A percentile compares a stretch with the other conserved stretches of the same genome.
Evolutionary conservation across 2,329 filamentous ascomycete genomes (phyloP).

Genomic region (Thyridium curvatum): DNA sequence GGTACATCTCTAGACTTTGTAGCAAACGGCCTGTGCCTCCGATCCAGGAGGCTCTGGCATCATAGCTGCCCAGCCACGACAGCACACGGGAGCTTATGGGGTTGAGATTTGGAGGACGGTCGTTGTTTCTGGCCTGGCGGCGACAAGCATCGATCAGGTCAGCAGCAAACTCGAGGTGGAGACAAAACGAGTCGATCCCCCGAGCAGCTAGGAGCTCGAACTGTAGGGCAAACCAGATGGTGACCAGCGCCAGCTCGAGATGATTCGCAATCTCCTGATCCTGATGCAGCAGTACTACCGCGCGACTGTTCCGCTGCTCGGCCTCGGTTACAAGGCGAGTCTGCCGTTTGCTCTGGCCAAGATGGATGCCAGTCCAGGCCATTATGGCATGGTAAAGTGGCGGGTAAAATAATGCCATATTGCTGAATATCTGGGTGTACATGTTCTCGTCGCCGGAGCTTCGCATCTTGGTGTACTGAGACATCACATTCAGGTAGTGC

Average conservation of each 20-base stretch:
- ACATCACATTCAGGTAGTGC: conserved; percentile 14
- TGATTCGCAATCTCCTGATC: conserved; percentile 10
- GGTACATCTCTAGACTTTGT: conserved; percentile 9
- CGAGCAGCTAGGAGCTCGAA: conserved; percentile 12
- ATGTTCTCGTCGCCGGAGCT: conserved; percentile 11
- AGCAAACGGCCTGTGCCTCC: conserved; percentile 10
- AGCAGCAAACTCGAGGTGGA: conserved; percentile 10
- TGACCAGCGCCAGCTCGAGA: conserved; percentile 13
- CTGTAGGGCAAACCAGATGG: conserved; percentile 13
- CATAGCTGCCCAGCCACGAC: conserved; percentile 12
- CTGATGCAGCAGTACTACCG: conserved; percentile 7
- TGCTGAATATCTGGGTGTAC: conserved; percentile 13
- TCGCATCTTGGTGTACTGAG: conserved; percentile 11
- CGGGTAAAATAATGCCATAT: conserved; percentile 12
- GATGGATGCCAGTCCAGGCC: conserved; percentile 12
- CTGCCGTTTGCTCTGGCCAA: conserved; percentile 9
- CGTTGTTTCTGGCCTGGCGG: conserved; percentile 9
- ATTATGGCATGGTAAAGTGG: conserved; percentile 11
- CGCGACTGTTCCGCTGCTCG: conserved; percentile 9
- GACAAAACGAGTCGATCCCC: conserved; percentile 9
- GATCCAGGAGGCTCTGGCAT: conserved; percentile 10
- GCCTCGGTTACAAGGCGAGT: conserved; percentile 10
- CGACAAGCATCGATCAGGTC: conserved; percentile 13
- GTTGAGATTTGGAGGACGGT: conserved; percentile 9
- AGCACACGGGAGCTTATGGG: conserved; percentile 10